A percentile compares a stretch with the other conserved stretches of the same genome.
Evolutionary conservation across 2,329 filamentous ascomycete genomes (phyloP).

Genomic region (Trichoderma atrobrunneum): DNA sequence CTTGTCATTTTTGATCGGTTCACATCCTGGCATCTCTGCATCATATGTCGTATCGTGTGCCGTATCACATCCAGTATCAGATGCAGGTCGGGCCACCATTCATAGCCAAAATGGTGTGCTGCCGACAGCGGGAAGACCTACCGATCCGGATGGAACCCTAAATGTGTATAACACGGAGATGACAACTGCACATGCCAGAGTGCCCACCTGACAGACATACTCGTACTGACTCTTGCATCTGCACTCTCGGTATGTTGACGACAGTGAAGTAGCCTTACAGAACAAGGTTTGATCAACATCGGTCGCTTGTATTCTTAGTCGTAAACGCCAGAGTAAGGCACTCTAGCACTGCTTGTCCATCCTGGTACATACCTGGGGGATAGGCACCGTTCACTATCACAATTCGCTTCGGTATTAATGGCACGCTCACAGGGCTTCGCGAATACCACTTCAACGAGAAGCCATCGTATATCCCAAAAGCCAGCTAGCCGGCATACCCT

Average conservation of each 20-base stretch:
- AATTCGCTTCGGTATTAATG: background rate
- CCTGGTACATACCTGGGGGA: background rate
- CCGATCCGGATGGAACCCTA: background rate
- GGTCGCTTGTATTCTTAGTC: background rate
- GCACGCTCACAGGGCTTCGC: background rate
- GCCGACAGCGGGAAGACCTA: background rate
- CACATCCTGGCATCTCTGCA: background rate
- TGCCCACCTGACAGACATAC: background rate
- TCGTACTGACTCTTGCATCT: background rate
- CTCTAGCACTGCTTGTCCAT: background rate
- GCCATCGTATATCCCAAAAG: background rate
- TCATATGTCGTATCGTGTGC: background rate
- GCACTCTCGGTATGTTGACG: background rate
- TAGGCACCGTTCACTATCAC: background rate
- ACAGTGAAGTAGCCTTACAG: background rate
- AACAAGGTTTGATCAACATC: background rate
- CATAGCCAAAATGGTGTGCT: background rate
- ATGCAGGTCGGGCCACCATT: background rate
- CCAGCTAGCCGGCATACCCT: background rate
- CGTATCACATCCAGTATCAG: background rate
- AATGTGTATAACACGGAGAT: background rate
- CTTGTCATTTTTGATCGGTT: background rate
- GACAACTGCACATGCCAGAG: background rate
- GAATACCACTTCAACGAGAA: background rate
- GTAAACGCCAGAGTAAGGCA: background rate